Percentiles rank a stretch among this genome's conserved stretches.
These are phyloP conservation scores for Petunia secreta DNA, from an alignment of 257 asterid species.

Conservation along the genomic window DNA sequence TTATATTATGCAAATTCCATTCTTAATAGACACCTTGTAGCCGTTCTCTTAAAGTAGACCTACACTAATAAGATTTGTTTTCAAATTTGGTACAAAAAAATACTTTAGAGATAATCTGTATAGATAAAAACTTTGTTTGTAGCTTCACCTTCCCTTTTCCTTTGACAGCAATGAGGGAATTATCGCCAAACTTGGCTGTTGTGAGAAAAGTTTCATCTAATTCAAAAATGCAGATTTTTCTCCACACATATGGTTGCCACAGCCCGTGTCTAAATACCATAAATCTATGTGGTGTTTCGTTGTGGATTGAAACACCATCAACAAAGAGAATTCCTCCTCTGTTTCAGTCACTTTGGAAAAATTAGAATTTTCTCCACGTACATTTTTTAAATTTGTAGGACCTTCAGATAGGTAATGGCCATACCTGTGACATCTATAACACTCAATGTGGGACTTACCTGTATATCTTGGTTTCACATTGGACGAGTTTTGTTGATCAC, in stretches of 20 bases:
- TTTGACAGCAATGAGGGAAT: not conserved
- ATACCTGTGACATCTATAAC: conserved; percentile 26
- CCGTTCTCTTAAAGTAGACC: conserved; percentile 30
- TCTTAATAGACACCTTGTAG: not conserved
- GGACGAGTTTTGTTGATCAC: not conserved
- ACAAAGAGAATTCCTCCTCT: conserved; percentile 2
- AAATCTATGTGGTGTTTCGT: not conserved
- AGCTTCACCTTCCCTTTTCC: conserved; percentile 14
- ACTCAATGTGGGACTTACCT: conserved; percentile 25
- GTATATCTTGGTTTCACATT: not conserved
- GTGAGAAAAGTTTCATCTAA: not conserved
- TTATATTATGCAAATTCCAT: not conserved
- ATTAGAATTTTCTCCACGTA: not conserved
- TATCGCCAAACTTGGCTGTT: conserved; percentile 25
- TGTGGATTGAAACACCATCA: conserved; percentile 4
- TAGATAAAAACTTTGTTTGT: not conserved
- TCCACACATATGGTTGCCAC: conserved; percentile 27
- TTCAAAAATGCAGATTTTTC: not conserved
- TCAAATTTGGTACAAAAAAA: conserved; percentile 23
- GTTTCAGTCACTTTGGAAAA: not conserved
- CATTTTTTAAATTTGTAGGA: not conserved
- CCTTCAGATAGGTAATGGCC: conserved; percentile 25
- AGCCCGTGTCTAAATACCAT: conserved; percentile 31
- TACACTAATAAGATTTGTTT: conserved; percentile 24
- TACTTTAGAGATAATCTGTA: not conserved